Base-by-base conservation (phyloP, 1,284 basidiomycete species). In the Clitocybe nebularis region DNA sequence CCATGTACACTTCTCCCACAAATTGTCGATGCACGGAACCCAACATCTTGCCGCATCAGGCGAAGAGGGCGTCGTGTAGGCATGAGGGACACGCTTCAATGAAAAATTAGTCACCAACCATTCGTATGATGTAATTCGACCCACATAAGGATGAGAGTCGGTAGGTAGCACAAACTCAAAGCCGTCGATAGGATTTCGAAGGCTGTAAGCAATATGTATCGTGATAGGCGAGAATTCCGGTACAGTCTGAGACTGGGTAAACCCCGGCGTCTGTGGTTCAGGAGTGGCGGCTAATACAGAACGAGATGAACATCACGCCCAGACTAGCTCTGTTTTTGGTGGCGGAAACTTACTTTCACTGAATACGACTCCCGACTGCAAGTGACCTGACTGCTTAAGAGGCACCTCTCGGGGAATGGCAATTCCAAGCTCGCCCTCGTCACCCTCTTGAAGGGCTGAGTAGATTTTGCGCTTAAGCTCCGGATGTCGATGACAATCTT, bases 1-100 rank as follows among this genome's bases (percentile, higher is more conserved):
- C 96, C 96, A 99, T 2, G 95, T 96, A 57, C 91, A 97, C 56
- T 92, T 84, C 64, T 97, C 95, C 90, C 93, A 97, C 9, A 95
- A 65, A 58, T 83, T 91, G 63, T 99, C 96, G 9, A 98, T 68
- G 56, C 96, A 99, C 3, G 96, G 96, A 7, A 98, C 87, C 96
- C 96, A 99, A 55, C 91, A 93, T 52, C 96, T 75, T 5, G 95
- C 92, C 8, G 91, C 79, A 58, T 96, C 92, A 4, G 92, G 84
- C 3, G 88, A 89, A 0, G 90, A 89, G 0, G 93, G 85, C 2
- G 86, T 88, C 2, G 93, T 93, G 58, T 89, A 99, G 42, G 89
- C 83, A 64, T 99, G 96, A 21, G 94, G 94, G 45, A 92, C 81
- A 54, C 90, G 85, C 89, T 93, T 53, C 0, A 49, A 39, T 63